These are phyloP conservation scores for Achaetomiella virescens DNA, from an alignment of 495 filamentous ascomycete genomes.

Conservation along the genomic window DNA sequence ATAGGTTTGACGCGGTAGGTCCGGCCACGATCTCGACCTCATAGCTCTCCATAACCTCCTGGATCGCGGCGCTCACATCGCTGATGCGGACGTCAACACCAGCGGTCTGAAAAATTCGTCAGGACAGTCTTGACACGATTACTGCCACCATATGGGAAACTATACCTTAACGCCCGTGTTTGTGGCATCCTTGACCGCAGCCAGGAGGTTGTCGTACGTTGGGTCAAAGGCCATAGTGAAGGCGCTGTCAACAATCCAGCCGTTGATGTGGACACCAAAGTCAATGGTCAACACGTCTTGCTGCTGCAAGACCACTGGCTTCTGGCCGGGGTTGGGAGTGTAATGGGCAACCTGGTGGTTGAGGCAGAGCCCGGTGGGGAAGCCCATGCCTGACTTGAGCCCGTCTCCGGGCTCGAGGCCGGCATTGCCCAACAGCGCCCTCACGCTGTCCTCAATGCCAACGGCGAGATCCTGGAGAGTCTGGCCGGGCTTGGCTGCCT, in stretches of 20 bases:
- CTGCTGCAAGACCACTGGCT: conserved; percentile 62
- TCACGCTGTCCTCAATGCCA: conserved; percentile 78
- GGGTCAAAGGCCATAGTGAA: conserved; percentile 87
- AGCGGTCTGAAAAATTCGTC: conserved; percentile 38
- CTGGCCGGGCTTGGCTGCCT: conserved; percentile 73
- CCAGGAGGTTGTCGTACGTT: conserved; percentile 75
- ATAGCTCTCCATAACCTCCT: conserved; percentile 86
- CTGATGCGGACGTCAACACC: conserved; percentile 75
- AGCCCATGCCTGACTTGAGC: conserved; percentile 76
- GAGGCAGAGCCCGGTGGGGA: conserved; percentile 81
- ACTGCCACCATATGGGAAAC: background rate
- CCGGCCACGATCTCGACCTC: conserved; percentile 71
- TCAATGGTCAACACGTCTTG: conserved; percentile 92
- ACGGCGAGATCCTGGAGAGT: conserved; percentile 76
- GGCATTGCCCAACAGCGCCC: conserved; percentile 68
- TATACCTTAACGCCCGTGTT: conserved; percentile 69
- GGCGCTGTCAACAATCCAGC: conserved; percentile 85
- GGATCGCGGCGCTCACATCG: conserved; percentile 70
- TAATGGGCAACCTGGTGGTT: conserved; percentile 88
- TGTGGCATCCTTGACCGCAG: conserved; percentile 78
- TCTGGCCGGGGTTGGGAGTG: conserved; percentile 83
- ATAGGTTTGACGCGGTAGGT: conserved; percentile 79
- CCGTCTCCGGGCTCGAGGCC: conserved; percentile 75
- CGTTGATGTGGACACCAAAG: conserved; percentile 87
- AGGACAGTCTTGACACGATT: background rate